Base-by-base conservation (phyloP, 2,329 filamentous ascomycete genomes). In the Proliferodiscus dingleyae region DNA sequence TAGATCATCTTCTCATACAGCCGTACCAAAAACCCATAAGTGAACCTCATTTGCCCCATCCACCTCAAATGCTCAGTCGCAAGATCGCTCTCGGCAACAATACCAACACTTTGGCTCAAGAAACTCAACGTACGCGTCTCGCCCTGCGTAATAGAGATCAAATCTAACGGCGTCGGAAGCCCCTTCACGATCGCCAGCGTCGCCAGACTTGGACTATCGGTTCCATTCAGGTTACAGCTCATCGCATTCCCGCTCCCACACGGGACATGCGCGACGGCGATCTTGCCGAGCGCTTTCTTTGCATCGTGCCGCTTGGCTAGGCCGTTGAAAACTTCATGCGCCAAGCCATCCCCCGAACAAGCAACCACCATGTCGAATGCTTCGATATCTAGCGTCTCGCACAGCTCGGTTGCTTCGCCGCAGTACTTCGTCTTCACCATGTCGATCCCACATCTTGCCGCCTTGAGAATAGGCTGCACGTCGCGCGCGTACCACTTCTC, bases 241-340 rank as follows among this genome's bases (percentile, higher is more conserved):
- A 97, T 86, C 18, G 88, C 93, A 65, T 98, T 98, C 5, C 93
- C 93, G 40, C 87, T 93, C 11, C 93, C 93, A 61, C 90, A 95
- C 1, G 93, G 93, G 28, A 98, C 75, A 61, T 95, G 88, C 18
- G 83, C 84, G 2, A 98, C 81, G 1, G 93, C 87, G 11, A 97
- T 69, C 59, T 83, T 86, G 18, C 74, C 70, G 49, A 98, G 69
- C 0, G 91, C 93, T 45, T 76, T 76, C 24, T 74, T 72, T 16
- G 89, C 89, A 66, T 96, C 87, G 4, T 75, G 62, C 30, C 89
- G 82, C 66, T 81, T 84, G 11, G 80, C 89, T 24, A 98, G 70
- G 0, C 93, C 93, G 62, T 98, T 97, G 71, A 96, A 95, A 7
- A 95, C 85, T 66, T 98, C 93, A 63, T 95, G 85, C 0, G 89